Evolutionary conservation across 345 rosid species (phyloP).

Genomic region (Hevea brasiliensis): DNA sequence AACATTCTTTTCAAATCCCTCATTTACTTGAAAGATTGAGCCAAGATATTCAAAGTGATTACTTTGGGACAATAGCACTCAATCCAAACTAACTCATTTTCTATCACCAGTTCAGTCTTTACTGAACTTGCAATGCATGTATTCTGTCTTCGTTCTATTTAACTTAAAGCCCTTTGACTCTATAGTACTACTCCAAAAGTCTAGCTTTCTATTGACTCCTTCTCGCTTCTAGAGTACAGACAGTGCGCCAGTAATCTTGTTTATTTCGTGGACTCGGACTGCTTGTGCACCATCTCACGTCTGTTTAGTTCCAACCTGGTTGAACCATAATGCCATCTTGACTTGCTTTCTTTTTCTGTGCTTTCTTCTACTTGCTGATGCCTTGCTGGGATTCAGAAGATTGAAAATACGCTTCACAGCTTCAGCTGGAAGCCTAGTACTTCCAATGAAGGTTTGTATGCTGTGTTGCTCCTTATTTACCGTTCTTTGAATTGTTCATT

Average conservation of each 20-base stretch:
- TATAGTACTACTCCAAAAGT: no score
- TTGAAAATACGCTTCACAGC: neutral
- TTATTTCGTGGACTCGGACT: neutral
- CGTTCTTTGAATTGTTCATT: constrained; percentile 21
- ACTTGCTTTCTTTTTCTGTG: neutral
- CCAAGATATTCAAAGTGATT: no score
- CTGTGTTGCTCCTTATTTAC: neutral
- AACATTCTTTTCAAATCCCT: no score
- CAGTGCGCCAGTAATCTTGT: neutral
- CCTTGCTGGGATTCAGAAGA: neutral
- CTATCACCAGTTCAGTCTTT: no score
- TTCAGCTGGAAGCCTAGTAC: neutral
- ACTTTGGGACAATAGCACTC: no score
- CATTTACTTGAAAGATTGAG: no score
- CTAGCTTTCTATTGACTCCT: no score
- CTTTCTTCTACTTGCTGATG: neutral
- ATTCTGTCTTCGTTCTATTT: no score
- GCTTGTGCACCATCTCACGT: neutral
- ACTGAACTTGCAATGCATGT: no score
- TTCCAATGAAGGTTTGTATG: neutral
- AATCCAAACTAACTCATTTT: no score
- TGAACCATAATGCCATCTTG: neutral
- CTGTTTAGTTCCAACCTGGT: neutral
- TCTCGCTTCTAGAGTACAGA: no score
- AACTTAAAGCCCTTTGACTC: no score